Evolutionary conservation across 2,329 filamentous ascomycete species (phyloP), one percentile per base, ranked within the genome.

Genomic region (Drechmeria coniospora): DNA sequence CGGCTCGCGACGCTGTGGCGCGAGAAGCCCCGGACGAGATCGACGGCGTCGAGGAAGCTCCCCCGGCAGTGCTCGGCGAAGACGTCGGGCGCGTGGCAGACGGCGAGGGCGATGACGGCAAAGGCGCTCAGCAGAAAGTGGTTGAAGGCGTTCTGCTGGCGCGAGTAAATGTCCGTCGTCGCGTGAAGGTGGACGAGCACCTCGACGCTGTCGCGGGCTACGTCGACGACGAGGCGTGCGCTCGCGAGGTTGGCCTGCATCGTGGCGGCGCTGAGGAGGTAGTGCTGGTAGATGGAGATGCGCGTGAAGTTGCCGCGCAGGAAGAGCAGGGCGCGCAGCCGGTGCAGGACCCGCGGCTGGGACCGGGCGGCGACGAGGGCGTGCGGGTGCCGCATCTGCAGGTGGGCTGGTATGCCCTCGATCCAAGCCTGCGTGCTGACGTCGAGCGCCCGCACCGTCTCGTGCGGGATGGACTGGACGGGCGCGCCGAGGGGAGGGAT

Each of bases 401-500:
- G 41, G 13, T 62, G 51, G 0, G 41, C 34, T 0, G 59, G 59
- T 11, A 64, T 62, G 0, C 56, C 57, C 4, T 54, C 50, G 4
- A 62, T 43, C 60, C 60, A 63, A 27, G 57, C 49, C 32, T 56
- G 52, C 0, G 60, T 55, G 31, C 52, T 49, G 5, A 53, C 40
- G 25, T 62, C 59, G 3, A 64, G 37, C 6, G 51, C 47, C 0
- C 48, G 42, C 19, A 49, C 54, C 1, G 49, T 50, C 15, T 63
- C 57, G 0, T 52, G 45, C 0, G 50, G 50, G 2, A 53, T 57
- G 25, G 40, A 31, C 27, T 53, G 32, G 19, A 48, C 49, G 3
- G 40, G 31, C 16, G 53, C 30, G 23, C 49, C 51, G 36, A 60
- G 43, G 8, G 46, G 42, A 11, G 40, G 57, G 1, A 63, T 50